Evolutionary conservation across 768 basidiomycete species (phyloP), one percentile per base, ranked within the genome.

Genomic region (Serendipita indica): DNA sequence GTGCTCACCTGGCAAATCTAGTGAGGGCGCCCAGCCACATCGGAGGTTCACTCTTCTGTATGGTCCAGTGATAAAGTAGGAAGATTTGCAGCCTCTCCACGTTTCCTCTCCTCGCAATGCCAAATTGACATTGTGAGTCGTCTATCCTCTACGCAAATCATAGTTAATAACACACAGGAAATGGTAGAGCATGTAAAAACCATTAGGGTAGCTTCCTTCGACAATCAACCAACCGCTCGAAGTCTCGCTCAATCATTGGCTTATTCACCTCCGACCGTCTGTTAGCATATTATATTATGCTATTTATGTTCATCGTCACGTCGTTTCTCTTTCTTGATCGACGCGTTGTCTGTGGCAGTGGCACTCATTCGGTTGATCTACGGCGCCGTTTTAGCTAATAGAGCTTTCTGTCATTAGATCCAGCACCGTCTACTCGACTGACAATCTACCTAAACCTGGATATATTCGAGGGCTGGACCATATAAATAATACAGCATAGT

Each of bases 21-120:
- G 77, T 37, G 79, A 83, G 61, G 83, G 83, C 28, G 79, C 89
- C 35, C 86, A 87, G 64, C 91, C 91, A 13, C 85, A 92, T 69
- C 92, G 93, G 68, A 87, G 88, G 0, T 92, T 93, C 76, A 74
- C 93, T 41, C 79, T 88, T 25, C 90, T 94, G 76, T 89, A 84
- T 65, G 90, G 92, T 69, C 72, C 73, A 60, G 70, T 74, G 39
- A 79, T 82, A 0, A 82, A 81, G 7, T 88, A 89, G 68, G 90
- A 91, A 67, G 89, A 89, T 32, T 82, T 89, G 39, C 85, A 92
- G 59, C 89, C 89, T 20, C 71, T 96, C 35, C 79, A 80, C 30
- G 84, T 92, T 56, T 80, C 83, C 12, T 67, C 74, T 1, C 79
- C 80, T 4, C 92, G 91, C 6, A 90, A 90, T 68, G 86, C 83